phyloP scores from a whole-genome alignment of 495 filamentous ascomycete species.

The Penicillium goetzii region DNA sequence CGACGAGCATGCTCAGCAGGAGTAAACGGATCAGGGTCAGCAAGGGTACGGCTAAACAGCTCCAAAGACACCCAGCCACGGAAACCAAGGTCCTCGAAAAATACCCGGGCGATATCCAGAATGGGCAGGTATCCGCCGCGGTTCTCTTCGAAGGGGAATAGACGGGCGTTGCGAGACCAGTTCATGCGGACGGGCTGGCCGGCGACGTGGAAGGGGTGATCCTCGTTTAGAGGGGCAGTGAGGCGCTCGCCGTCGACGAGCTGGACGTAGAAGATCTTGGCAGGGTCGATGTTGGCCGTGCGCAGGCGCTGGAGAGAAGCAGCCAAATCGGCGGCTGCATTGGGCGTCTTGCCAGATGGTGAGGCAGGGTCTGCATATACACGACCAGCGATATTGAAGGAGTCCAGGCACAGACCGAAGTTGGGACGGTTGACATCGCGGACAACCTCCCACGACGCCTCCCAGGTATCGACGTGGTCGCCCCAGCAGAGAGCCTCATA shows the following conservation, averaged over 20 bases:
- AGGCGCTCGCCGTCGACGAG: slow-evolving; percentile 76
- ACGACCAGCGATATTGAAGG: slow-evolving; percentile 77
- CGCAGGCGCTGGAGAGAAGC: slow-evolving; percentile 62
- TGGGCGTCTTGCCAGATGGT: slow-evolving; percentile 53
- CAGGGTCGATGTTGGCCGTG: slow-evolving; percentile 55
- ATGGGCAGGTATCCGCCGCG: slow-evolving; percentile 73
- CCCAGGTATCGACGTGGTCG: slow-evolving; percentile 74
- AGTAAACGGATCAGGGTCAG: slow-evolving; percentile 55
- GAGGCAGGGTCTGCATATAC: slow-evolving; percentile 72
- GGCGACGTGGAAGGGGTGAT: slow-evolving; percentile 65
- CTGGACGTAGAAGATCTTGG: slow-evolving; percentile 80
- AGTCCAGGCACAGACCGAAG: slow-evolving; percentile 80
- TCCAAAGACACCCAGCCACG: slow-evolving; percentile 81
- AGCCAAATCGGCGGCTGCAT: slow-evolving; percentile 61
- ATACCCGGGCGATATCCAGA: slow-evolving; percentile 59
- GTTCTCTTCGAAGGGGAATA: slow-evolving; percentile 75
- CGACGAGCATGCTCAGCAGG: slow-evolving; percentile 66
- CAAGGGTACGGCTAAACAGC: slow-evolving; percentile 71
- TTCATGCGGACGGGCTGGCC: slow-evolving; percentile 73
- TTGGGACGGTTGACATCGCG: slow-evolving; percentile 66
- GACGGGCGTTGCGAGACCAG: slow-evolving; percentile 77
- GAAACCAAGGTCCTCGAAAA: slow-evolving; percentile 68
- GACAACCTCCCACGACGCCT: slow-evolving; percentile 71
- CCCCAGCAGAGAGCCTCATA: slow-evolving; percentile 81
- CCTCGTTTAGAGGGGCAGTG: slow-evolving; percentile 57